Evolutionary conservation across 768 basidiomycete species (phyloP), one percentile per base, ranked within the genome.

Genomic region (Lepiota venenata): DNA sequence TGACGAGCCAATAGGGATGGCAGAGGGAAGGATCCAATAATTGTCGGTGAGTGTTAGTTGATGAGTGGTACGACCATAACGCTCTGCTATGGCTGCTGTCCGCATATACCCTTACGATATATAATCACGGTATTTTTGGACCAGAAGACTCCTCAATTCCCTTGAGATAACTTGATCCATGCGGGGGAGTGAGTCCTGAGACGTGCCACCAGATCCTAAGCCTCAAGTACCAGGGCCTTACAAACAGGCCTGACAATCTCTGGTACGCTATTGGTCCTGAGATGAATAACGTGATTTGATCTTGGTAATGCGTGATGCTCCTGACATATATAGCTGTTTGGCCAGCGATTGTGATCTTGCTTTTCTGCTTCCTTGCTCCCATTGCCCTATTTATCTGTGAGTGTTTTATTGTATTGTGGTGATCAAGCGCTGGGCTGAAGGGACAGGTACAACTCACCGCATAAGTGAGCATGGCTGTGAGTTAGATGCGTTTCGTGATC

Each of bases 1-100:
- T 21, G 88, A 88, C 56, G 87, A 88, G 58, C 74, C 69, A 12
- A 74, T 90, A 41, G 91, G 92, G 73, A 88, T 88, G 79, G 47
- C 40, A 16, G 46, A 55, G 50, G 46, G 38, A 16, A 25, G 45
- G 35, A 29, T 38, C 10, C 40, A 32, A 20, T 47, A 44, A 52
- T 2, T 44, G 38, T 51, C 38, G 16, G 38, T 14, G 43, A 20
- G 12, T 16, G 20, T 18, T 45, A 16, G 20, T 20, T 20, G 8
- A 29, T 37, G 35, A 29, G 2, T 29, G 16, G n/a, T 15, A n/a
- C 14, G 46, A 39, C 21, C 37, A 15, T 38, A 3, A 47, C 27
- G 36, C 39, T n/a, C n/a, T n/a, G n/a, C n/a, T n/a, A n/a, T n/a
- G n/a, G 14, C 25, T 4, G 9, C 21, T 29, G 18, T 32, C 27